Evolutionary conservation across 2,329 filamentous ascomycete species (phyloP).

Genomic region (Aureobasidium sp.): DNA sequence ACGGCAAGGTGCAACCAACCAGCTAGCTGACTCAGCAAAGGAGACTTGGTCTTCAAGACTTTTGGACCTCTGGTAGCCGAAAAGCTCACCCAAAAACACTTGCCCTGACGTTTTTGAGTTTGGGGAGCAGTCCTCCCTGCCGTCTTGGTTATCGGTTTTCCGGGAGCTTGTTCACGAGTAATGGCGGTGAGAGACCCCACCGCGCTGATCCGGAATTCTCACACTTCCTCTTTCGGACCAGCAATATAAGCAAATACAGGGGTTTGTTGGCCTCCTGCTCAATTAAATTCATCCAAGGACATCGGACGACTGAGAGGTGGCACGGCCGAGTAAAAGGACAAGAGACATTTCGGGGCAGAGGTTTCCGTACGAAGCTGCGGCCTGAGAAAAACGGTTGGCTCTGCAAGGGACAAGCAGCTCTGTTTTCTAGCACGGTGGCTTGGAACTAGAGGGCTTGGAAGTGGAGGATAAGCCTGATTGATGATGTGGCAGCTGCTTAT

Average conservation of each 20-base stretch:
- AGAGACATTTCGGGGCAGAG: conserved; percentile 13
- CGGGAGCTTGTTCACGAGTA: conserved; percentile 13
- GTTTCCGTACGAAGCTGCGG: conserved; percentile 4
- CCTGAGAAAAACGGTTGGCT: conserved; percentile 17
- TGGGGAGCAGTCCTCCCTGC: conserved; percentile 1
- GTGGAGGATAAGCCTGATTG: conserved; percentile 15
- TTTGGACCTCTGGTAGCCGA: neutral
- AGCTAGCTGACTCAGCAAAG: neutral
- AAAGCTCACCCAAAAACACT: neutral
- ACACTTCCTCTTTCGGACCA: neutral
- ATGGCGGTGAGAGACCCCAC: conserved; percentile 13
- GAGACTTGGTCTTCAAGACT: neutral
- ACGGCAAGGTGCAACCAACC: conserved; percentile 8
- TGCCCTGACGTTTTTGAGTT: conserved; percentile 10
- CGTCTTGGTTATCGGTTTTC: conserved; percentile 13
- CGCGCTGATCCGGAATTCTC: conserved; percentile 9
- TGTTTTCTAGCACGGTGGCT: conserved; percentile 16
- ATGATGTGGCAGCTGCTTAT: conserved; percentile 15
- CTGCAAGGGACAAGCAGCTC: conserved; percentile 15
- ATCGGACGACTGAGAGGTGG: conserved; percentile 5
- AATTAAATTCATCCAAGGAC: conserved; percentile 1
- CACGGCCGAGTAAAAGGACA: conserved; percentile 9
- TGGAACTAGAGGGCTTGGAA: conserved; percentile 5
- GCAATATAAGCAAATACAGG: conserved; percentile 11
- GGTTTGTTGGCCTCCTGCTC: conserved; percentile 4